Evolutionary conservation across 169 alveolate genomes (phyloP).

Genomic region (Plasmodium chabaudi): DNA sequence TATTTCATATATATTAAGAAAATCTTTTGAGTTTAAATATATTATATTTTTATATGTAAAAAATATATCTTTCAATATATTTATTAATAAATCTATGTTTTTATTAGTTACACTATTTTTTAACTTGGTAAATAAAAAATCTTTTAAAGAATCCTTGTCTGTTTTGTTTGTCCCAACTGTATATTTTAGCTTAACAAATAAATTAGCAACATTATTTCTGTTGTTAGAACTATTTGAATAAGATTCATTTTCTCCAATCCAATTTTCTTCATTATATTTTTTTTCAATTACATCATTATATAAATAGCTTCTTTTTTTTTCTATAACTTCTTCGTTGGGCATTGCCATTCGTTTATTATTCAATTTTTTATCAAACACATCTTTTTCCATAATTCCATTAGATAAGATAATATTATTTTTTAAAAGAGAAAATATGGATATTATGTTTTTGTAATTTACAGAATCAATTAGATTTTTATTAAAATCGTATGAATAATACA

Average conservation of each 20-base stretch:
- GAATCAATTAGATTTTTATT: constrained; percentile 19
- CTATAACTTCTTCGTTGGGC: not conserved
- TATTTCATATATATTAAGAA: constrained; percentile 46
- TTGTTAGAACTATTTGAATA: constrained; percentile 6
- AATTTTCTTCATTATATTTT: constrained; percentile 38
- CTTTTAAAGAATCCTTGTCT: constrained; percentile 55
- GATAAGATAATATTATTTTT: constrained; percentile 34
- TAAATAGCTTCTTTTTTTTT: constrained; percentile 33
- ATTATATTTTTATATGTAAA: constrained; percentile 55
- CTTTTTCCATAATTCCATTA: constrained; percentile 49
- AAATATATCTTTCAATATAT: constrained; percentile 61
- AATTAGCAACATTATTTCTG: constrained; percentile 10
- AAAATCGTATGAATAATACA: constrained; percentile 18
- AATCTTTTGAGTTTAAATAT: constrained; percentile 66
- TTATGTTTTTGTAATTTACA: constrained; percentile 49
- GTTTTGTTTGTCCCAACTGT: constrained; percentile 59
- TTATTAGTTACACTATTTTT: constrained; percentile 29
- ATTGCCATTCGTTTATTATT: constrained; percentile 10
- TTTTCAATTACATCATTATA: constrained; percentile 73
- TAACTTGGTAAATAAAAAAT: constrained; percentile 53
- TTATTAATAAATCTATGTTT: constrained; percentile 33
- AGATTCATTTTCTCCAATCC: not conserved
- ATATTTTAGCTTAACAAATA: constrained; percentile 67
- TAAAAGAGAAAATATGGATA: constrained; percentile 57
- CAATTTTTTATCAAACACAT: constrained; percentile 37